Base-by-base conservation (phyloP, 139 green algal genomes). In the Parachlorella kessleri region DNA sequence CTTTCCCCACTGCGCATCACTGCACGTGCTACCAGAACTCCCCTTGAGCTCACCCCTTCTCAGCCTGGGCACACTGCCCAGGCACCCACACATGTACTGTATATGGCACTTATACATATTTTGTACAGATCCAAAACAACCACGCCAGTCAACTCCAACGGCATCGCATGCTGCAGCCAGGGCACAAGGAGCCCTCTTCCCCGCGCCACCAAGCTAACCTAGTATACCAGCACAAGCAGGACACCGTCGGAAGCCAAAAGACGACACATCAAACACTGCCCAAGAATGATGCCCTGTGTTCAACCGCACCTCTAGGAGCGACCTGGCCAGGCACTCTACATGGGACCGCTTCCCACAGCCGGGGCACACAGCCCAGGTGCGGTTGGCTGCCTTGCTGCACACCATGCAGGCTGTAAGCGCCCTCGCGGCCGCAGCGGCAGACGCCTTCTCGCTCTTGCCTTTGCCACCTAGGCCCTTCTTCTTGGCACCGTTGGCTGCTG, bases 261-360 rank as follows among this genome's bases (percentile, higher is more conserved):
- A n/a, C n/a, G n/a, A n/a, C n/a, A n/a, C n/a, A n/a, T n/a, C n/a
- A n/a, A n/a, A n/a, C n/a, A n/a, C n/a, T n/a, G n/a, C n/a, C n/a
- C n/a, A n/a, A n/a, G n/a, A 33, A n/a, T 38, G 72, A 39, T 55
- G 39, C 32, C 40, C 23, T 28, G 59, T 28, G 63, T 10, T 21
- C 18, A 30, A 23, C 28, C 23, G 23, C 32, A 28, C 28, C 39
- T 75, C 14, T 26, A 92, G 42, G 35, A 87, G 83, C n/a, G 82
- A 66, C n/a, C 81, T 38, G 41, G 85, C 89, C 33, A 93, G 70
- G 79, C 88, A 93, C 30, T 88, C 85, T 14, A 88, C 54, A 55
- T 93, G 89, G 21, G 55, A 84, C 26, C 81, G 42, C 0, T n/a
- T 36, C 18, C 53, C 63, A 70, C 89, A 92, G 63, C 18, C 38